Evolutionary conservation across 1,284 basidiomycete genomes (phyloP).

Genomic region (Phaffia rhodozyma): DNA sequence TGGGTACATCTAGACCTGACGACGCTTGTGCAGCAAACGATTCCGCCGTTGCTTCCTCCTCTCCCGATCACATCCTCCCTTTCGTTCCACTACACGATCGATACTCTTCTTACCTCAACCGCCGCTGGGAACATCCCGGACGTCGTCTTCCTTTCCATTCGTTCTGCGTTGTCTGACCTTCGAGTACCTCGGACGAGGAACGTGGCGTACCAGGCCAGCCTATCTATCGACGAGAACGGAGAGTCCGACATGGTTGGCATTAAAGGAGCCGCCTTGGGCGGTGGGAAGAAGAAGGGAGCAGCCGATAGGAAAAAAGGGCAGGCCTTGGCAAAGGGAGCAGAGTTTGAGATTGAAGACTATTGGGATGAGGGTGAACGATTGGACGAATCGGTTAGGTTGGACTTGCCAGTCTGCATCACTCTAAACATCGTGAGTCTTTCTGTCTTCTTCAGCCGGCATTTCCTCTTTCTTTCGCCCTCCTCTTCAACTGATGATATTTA

Average conservation of each 20-base stretch:
- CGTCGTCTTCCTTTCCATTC: conserved; percentile 59
- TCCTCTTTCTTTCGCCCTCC: conserved; percentile 1
- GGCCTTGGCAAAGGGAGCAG: conserved; percentile 40
- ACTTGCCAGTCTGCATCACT: conserved; percentile 61
- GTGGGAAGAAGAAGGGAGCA: conserved; percentile 21
- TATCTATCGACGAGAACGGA: conserved; percentile 5
- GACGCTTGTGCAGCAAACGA: conserved; percentile 17
- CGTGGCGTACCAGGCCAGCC: conserved; percentile 42
- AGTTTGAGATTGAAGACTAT: conserved; percentile 69
- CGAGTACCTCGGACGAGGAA: conserved; percentile 57
- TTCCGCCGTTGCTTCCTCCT: conserved; percentile 48
- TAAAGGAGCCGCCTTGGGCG: conserved; percentile 22
- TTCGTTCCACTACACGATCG: conserved; percentile 35
- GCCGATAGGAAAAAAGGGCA: no score
- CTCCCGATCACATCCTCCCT: conserved; percentile 13
- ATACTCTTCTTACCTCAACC: conserved; percentile 52
- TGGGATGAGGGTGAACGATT: conserved; percentile 67
- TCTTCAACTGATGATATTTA: neutral
- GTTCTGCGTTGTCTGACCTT: conserved; percentile 64
- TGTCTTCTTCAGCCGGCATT: no score
- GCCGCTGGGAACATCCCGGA: conserved; percentile 59
- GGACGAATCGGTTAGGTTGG: conserved; percentile 39
- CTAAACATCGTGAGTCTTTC: conserved; percentile 50
- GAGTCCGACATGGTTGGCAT: conserved; percentile 17
- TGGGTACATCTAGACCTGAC: conserved; percentile 5